Conservation (phyloP, 2,329 filamentous ascomycete genomes). For the Dactylonectria estremocensis region DNA sequence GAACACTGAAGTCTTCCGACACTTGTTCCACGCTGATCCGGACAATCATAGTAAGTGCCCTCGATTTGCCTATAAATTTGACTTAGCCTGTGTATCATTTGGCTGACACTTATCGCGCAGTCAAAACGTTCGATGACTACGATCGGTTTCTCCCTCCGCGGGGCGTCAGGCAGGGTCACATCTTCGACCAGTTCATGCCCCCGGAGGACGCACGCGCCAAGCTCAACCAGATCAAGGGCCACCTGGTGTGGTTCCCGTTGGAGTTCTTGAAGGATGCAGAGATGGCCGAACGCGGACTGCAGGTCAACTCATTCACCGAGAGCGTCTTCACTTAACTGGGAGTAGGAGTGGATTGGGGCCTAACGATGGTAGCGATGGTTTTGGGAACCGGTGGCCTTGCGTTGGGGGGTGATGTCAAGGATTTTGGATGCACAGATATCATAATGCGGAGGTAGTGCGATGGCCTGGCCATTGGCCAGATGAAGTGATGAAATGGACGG, state of each 20-base stretch:
- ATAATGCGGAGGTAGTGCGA: not conserved
- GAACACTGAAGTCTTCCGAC: conserved; percentile 83
- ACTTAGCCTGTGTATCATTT: not conserved
- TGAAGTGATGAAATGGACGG: not conserved
- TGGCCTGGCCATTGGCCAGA: not conserved
- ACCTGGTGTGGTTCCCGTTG: conserved; percentile 96
- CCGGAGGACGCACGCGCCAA: conserved; percentile 81
- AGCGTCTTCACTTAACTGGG: conserved; percentile 80
- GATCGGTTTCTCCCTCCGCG: conserved; percentile 81
- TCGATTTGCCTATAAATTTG: not conserved
- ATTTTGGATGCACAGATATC: not conserved
- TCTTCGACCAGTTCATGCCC: conserved; percentile 85
- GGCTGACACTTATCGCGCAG: conserved; percentile 54
- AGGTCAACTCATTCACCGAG: conserved; percentile 90
- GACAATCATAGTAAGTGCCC: conserved; percentile 80
- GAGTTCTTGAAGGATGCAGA: conserved; percentile 86
- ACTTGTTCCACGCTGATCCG: conserved; percentile 89
- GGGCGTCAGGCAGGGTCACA: conserved; percentile 85
- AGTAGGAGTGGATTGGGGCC: not conserved
- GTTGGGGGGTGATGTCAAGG: not conserved
- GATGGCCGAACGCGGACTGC: conserved; percentile 91
- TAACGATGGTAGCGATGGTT: not conserved
- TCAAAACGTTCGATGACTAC: conserved; percentile 93
- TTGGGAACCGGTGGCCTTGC: not conserved
- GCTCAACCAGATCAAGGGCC: conserved; percentile 85